Conservation (phyloP, 2,329 filamentous ascomycete species). For the Canariomyces notabilis region DNA sequence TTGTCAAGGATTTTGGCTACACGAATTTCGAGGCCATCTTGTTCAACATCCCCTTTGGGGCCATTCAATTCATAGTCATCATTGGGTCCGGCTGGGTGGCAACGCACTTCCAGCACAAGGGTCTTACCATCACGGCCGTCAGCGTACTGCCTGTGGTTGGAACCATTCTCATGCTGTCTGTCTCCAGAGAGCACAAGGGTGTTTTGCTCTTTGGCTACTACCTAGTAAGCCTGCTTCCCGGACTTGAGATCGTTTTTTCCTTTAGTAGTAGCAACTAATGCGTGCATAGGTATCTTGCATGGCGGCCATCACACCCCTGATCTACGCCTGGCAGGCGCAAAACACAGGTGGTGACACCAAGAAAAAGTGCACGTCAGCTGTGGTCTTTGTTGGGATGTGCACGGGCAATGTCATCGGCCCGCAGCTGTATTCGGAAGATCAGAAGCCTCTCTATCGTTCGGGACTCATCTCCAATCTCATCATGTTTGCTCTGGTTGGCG, state of each 20-base stretch:
- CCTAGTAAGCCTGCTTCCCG: conserved; percentile 39
- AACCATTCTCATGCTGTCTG: conserved; percentile 43
- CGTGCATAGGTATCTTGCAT: conserved; percentile 19
- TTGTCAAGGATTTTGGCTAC: conserved; percentile 55
- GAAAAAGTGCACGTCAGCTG: conserved; percentile 59
- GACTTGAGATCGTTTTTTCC: no score
- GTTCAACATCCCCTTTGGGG: conserved; percentile 58
- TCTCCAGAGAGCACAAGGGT: conserved; percentile 42
- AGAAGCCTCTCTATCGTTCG: conserved; percentile 50
- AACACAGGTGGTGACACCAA: conserved; percentile 67
- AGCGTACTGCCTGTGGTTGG: conserved; percentile 37
- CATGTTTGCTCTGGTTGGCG: conserved; percentile 56
- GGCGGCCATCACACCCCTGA: conserved; percentile 44
- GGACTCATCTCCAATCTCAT: conserved; percentile 56
- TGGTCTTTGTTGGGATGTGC: conserved; percentile 61
- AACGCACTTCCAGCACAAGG: conserved; percentile 39
- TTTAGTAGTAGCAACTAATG: background rate
- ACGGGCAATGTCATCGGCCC: conserved; percentile 64
- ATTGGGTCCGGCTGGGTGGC: conserved; percentile 48
- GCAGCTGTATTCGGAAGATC: conserved; percentile 56
- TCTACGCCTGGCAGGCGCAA: conserved; percentile 57
- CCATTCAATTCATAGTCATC: conserved; percentile 55
- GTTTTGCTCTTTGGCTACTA: conserved; percentile 48
- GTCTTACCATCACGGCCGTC: conserved; percentile 37
- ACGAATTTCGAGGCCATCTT: conserved; percentile 51